phyloP scores from a whole-genome alignment of 768 basidiomycete genomes.

The Collybiopsis luxurians region DNA sequence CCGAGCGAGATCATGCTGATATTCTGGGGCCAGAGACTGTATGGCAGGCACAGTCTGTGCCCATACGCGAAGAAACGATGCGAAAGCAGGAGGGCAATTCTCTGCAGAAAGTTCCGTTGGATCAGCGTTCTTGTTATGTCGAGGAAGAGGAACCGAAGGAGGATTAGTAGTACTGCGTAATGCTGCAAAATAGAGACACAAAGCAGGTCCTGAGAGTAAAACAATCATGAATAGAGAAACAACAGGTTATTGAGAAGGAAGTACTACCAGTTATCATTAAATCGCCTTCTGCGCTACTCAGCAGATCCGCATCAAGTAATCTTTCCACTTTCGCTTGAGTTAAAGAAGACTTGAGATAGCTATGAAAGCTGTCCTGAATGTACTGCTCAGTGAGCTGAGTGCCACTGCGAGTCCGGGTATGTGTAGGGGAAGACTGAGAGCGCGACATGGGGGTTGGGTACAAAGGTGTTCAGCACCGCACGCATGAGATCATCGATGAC shows the following conservation, averaged over 20 bases:
- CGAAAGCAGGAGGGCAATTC: slow-evolving; percentile 72
- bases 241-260: too few relatives aligned
- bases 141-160: slow-evolving; percentile 79
- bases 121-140: slow-evolving; percentile 39
- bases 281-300: slow-evolving; percentile 78
- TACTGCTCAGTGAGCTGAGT: slow-evolving; percentile 55
- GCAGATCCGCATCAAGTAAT: slow-evolving; percentile 67
- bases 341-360: slow-evolving; percentile 76
- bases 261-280: slow-evolving; percentile 89
- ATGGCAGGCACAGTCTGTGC: slow-evolving; percentile 60
- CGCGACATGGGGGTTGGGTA: too few relatives aligned
- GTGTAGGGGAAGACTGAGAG: neutral
- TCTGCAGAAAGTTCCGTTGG: slow-evolving; percentile 58
- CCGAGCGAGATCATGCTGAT: slow-evolving; percentile 81
- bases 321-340: slow-evolving; percentile 75
- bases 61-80: slow-evolving; percentile 74
- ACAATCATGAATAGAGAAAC: too few relatives aligned
- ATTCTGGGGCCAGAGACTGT: slow-evolving; percentile 56
- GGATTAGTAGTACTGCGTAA: slow-evolving; percentile 72
- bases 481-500: too few relatives aligned
- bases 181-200: slow-evolving; percentile 85
- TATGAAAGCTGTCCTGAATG: slow-evolving; percentile 79
- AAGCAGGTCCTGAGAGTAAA: slow-evolving; percentile 57
- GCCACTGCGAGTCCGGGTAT: slow-evolving; percentile 2
- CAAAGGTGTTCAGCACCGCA: too few relatives aligned